phyloP scores from a whole-genome alignment of 306 rosid species.

The Glycine soja region DNA sequence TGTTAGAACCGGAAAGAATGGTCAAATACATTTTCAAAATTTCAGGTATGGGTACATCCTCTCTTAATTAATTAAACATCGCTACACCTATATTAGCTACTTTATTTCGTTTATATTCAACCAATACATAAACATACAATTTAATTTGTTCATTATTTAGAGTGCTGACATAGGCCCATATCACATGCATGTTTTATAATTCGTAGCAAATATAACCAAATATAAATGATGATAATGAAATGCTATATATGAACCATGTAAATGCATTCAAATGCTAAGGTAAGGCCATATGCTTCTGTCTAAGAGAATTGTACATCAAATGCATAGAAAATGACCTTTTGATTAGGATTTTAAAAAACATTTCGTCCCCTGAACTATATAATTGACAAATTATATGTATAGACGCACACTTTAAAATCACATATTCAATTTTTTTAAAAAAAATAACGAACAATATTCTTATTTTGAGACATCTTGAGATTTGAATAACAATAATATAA shows the following conservation, averaged over 20 bases:
- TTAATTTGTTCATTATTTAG: not conserved
- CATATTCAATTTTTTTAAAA: not conserved
- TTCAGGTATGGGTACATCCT: constrained; percentile 12
- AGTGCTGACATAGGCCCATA: not conserved
- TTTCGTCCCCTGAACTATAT: not conserved
- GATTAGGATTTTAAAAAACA: not conserved
- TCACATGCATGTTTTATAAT: not conserved
- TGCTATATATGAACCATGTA: not conserved
- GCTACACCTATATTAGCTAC: too few relatives aligned
- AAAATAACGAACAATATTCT: too few relatives aligned
- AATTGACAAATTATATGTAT: not conserved
- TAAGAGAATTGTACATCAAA: not conserved
- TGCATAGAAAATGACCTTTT: constrained; percentile 37
- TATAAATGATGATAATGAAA: not conserved
- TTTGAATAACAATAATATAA: not conserved
- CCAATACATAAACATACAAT: not conserved
- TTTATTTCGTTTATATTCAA: not conserved
- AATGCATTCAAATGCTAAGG: constrained; percentile 30
- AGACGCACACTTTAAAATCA: not conserved
- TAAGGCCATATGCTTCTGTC: not conserved
- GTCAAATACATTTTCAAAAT: constrained; percentile 27
- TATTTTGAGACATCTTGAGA: too few relatives aligned
- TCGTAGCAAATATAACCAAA: not conserved
- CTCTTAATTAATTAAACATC: not conserved
- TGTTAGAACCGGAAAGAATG: constrained; percentile 10